Conservation (phyloP, 441 rosid genomes). For the Pelargonium exstipulatum region DNA sequence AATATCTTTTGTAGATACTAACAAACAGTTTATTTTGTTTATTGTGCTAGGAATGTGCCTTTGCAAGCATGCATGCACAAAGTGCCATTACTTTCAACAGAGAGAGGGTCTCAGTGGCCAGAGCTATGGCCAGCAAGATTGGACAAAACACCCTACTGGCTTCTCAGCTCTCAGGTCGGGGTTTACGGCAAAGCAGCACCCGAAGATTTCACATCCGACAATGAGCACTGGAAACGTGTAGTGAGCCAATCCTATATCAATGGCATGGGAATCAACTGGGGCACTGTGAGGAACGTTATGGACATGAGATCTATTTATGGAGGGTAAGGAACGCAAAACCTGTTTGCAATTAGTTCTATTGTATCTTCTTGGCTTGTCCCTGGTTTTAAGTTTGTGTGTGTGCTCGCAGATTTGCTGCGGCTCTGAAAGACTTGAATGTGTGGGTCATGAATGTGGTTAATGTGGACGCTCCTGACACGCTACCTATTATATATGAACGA, state of each 20-base stretch:
- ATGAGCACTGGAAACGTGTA: constrained; percentile 82
- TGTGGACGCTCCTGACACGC: constrained; percentile 77
- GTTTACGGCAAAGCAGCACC: constrained; percentile 91
- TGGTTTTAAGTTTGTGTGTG: constrained; percentile 18
- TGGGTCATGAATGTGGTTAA: constrained; percentile 97
- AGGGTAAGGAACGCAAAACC: constrained; percentile 48
- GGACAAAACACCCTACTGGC: constrained; percentile 75
- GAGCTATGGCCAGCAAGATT: constrained; percentile 87
- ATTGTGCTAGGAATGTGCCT: constrained; percentile 62
- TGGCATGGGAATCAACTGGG: constrained; percentile 86
- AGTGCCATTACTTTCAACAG: constrained; percentile 43
- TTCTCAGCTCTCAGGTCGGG: constrained; percentile 73
- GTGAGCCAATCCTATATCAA: constrained; percentile 70
- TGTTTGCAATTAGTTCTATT: no score
- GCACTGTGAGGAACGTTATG: constrained; percentile 76
- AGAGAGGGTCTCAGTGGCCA: constrained; percentile 91
- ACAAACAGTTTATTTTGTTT: background rate
- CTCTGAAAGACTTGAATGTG: constrained; percentile 62
- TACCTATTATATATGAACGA: constrained; percentile 80
- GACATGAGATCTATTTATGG: constrained; percentile 96
- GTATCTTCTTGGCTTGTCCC: background rate
- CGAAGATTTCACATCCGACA: constrained; percentile 69
- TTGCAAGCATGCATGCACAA: constrained; percentile 89
- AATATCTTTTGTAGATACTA: no score
- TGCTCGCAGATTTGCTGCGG: constrained; percentile 76